A percentile compares a stretch with the other conserved stretches of the same genome.
These are phyloP conservation scores for Parasitella parasitica DNA, from an alignment of 371 early-diverging fungal species.

Conservation along the genomic window DNA sequence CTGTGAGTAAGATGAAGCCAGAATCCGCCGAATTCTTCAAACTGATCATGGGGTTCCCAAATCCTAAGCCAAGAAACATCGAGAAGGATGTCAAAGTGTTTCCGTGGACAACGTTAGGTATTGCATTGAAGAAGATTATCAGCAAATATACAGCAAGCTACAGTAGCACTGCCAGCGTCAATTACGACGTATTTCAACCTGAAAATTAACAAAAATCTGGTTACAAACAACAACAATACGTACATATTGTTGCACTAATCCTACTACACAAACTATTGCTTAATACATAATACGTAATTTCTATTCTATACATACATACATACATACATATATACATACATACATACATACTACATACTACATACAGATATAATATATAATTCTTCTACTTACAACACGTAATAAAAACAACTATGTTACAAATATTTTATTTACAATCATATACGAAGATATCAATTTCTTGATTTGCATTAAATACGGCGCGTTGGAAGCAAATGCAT, in stretches of 20 bases:
- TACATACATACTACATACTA: neutral
- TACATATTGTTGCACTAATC: too few relatives aligned
- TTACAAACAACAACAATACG: conserved; percentile 1
- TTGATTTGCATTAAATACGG: neutral
- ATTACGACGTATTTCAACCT: conserved; percentile 3
- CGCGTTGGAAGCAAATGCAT: neutral
- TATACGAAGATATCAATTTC: neutral
- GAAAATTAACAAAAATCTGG: neutral
- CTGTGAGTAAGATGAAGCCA: conserved; percentile 71
- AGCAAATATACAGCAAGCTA: conserved; percentile 64
- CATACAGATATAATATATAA: neutral
- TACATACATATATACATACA: neutral
- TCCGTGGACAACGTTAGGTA: conserved; percentile 67
- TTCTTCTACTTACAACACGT: neutral
- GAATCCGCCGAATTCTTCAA: conserved; percentile 75
- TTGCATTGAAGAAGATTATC: conserved; percentile 73
- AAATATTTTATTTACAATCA: conserved; percentile 11
- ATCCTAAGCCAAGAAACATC: conserved; percentile 83
- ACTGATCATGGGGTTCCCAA: conserved; percentile 76
- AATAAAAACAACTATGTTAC: neutral
- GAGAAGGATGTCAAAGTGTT: conserved; percentile 88
- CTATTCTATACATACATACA: neutral
- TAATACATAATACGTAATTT: too few relatives aligned
- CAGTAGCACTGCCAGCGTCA: conserved; percentile 42
- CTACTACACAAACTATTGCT: neutral